Base-by-base conservation (phyloP, 352 stramenopile species). In the Pythium vanterpoolii region DNA sequence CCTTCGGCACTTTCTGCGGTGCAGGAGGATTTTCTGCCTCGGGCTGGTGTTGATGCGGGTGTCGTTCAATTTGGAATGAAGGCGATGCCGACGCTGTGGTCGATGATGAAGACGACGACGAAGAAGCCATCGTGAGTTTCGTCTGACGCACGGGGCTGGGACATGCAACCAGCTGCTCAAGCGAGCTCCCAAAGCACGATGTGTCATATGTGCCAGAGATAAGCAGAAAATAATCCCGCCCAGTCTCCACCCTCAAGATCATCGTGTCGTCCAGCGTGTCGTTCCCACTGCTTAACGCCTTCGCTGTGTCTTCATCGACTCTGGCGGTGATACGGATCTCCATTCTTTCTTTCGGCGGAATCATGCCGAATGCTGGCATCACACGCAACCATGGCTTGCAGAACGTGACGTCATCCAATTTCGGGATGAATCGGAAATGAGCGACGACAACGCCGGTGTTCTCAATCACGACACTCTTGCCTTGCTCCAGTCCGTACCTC, bases 241-340 rank as follows among this genome's bases (percentile, higher is more conserved):
- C 97, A 63, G 98, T 98, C 71, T 99, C 96, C 26, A 99, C 76
- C 13, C 96, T 83, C 30, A 99, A 69, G 33, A 99, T 97, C 62
- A 99, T 84, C 5, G 97, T 97, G 62, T 99, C 97, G 42, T 98
- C 93, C 11, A 99, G 70, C 0, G 76, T 89, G 69, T 99, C 96
- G 44, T 83, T 67, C 27, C 87, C 91, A 24, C 78, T 87, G 50
- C 97, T 97, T 10, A 99, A 69, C 1, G 72, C 62, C 57, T 97
- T 88, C 0, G 96, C 93, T 5, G 93, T 96, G 2, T 74, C 62
- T 53, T 93, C 92, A 52, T 97, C 79, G 9, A 99, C 90, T 11
- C 85, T 86, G 27, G 96, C 86, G 4, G 85, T 97, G 45, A 98
- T 89, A 36, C 88, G 83, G 65, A 99, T 90, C n/a, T 85, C 85